Base-by-base conservation (phyloP, 169 alveolate species). In the Eimeria sp. region DNA sequence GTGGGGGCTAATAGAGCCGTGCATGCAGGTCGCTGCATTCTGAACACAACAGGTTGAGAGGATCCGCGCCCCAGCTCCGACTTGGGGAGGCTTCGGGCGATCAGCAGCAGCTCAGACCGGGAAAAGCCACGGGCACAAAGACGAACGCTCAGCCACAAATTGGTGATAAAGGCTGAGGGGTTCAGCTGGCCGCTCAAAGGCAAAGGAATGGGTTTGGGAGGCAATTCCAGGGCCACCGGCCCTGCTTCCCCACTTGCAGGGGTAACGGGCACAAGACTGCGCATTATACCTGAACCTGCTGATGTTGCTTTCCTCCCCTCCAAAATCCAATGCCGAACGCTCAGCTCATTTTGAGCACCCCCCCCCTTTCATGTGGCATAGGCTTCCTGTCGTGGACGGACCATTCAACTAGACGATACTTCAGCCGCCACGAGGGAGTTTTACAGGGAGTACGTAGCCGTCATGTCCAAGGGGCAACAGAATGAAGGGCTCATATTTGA, bases 1-100 rank as follows among this genome's bases (percentile, higher is more conserved):
- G 78, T 92, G 58, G 88, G 88, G 10, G 84, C 11, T 14, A 92
- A 78, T 11, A 92, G 63, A 34, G 93, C 96, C 20, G 96, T 92
- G 93, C 96, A 92, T 16, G 96, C 78, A 7, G 96, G 96, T 13
- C 76, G 30, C 65, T 92, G 87, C 75, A 92, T 57, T 22, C 96
- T 13, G 63, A 92, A 54, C 14, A 92, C 88, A 1, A 92, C 92
- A 2, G 96, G 93, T 63, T 80, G 96, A 11, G 92, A 76, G 5
- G 76, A 0, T 58, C 92, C 86, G 11, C 25, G 88, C 54, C 88
- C 78, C 27, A 78, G 43, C 45, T 92, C 96, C 14, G 93, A 34
- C 40, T 43, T 65, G 16, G 93, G 96, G 25, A 92, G 92, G 27
- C 92, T 78, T n/a, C 96, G 83, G n/a, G 96, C 92, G 63, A 92